Percentiles rank a stretch among this genome's conserved stretches.
Conservation (phyloP, 2,329 filamentous ascomycete genomes). For the Boeremia lycopersici region DNA sequence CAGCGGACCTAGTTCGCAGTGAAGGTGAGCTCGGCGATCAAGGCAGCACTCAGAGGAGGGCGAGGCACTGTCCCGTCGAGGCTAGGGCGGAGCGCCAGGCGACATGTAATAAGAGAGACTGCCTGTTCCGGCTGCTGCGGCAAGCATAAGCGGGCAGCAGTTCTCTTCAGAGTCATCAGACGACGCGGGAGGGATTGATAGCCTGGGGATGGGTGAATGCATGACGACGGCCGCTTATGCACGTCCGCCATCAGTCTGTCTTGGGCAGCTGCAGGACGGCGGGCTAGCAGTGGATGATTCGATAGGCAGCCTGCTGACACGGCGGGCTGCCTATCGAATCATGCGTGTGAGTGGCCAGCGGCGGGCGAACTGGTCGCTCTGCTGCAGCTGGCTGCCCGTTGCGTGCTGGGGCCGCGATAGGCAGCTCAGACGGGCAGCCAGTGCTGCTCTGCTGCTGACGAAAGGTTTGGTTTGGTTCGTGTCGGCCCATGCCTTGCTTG, state of each 20-base stretch:
- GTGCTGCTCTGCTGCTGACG: conserved; percentile 12
- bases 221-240: conserved; percentile 47
- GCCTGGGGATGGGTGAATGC: conserved; percentile 33
- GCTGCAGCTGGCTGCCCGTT: conserved; percentile 25
- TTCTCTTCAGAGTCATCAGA: conserved; percentile 16
- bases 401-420: conserved; percentile 28
- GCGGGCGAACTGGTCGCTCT: conserved; percentile 9
- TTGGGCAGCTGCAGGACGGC: conserved; percentile 27
- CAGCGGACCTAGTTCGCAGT: conserved; percentile 23
- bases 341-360: conserved; percentile 35
- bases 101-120: conserved; percentile 35
- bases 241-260: conserved; percentile 26
- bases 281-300: conserved; percentile 39
- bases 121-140: conserved; percentile 45
- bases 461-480: conserved; percentile 21
- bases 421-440: conserved; percentile 23
- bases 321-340: conserved; percentile 40
- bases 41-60: conserved; percentile 19
- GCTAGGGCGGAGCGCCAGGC: conserved; percentile 24
- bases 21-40: conserved; percentile 36
- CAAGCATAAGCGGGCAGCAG: conserved; percentile 35
- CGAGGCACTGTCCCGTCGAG: conserved; percentile 8
- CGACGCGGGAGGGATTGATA: conserved; percentile 15
- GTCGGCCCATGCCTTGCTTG: conserved; percentile 19
- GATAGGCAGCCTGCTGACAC: conserved; percentile 40